Evolutionary conservation across 2,329 filamentous ascomycete species (phyloP).

Genomic region (Aspergillus novoparasiticus): DNA sequence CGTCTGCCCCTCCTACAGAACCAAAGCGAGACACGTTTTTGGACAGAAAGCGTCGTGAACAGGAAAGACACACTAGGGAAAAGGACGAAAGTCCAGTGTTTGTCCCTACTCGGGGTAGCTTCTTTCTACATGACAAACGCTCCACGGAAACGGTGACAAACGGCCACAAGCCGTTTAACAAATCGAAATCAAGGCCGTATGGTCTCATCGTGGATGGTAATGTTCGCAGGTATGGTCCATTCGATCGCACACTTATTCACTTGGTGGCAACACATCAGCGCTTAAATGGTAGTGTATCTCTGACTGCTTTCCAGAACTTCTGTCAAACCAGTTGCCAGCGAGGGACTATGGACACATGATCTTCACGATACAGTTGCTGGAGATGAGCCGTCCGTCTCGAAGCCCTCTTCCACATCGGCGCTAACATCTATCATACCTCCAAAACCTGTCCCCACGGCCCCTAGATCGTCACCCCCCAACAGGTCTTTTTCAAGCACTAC

Average conservation of each 20-base stretch:
- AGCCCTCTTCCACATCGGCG: constrained; percentile 29
- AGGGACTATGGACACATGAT: constrained; percentile 87
- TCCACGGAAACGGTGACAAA: constrained; percentile 76
- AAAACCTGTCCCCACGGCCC: constrained; percentile 43
- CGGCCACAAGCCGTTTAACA: constrained; percentile 65
- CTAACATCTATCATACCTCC: constrained; percentile 33
- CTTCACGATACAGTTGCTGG: constrained; percentile 72
- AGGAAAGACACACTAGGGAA: constrained; percentile 87
- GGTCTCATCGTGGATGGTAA: constrained; percentile 48
- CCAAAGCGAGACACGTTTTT: constrained; percentile 59
- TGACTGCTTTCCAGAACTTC: constrained; percentile 43
- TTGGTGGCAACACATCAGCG: background rate
- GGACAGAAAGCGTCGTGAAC: constrained; percentile 77
- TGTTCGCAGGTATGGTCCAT: constrained; percentile 44
- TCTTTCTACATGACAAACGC: constrained; percentile 96
- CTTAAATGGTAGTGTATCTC: constrained; percentile 9
- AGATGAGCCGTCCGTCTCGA: constrained; percentile 40
- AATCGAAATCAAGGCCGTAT: constrained; percentile 60
- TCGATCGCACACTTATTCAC: background rate
- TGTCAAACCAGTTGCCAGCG: constrained; percentile 58
- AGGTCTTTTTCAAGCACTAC: constrained; percentile 80
- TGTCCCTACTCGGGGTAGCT: constrained; percentile 89
- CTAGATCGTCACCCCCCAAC: constrained; percentile 68
- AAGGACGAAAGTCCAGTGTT: constrained; percentile 88
- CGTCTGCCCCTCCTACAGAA: constrained; percentile 42